Evolutionary conservation across 2,329 filamentous ascomycete genomes (phyloP).

Genomic region (Huntiella savannae): DNA sequence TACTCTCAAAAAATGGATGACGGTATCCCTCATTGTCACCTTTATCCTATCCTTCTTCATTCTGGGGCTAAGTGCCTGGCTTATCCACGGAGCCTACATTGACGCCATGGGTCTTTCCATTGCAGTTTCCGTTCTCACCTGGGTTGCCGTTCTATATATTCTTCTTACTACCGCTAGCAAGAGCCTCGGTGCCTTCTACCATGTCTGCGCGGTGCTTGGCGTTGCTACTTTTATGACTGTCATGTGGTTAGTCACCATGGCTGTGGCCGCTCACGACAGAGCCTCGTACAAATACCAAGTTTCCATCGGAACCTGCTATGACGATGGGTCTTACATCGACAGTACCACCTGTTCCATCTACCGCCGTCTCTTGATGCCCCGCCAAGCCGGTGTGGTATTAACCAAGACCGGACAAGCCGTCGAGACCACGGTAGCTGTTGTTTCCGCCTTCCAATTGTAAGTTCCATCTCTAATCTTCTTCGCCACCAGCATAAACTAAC

Average conservation of each 20-base stretch:
- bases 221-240: constrained; percentile 26
- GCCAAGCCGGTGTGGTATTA: constrained; percentile 17
- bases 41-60: constrained; percentile 24
- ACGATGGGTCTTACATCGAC: constrained; percentile 23
- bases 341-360: constrained; percentile 20
- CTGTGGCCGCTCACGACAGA: constrained; percentile 22
- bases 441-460: constrained; percentile 26
- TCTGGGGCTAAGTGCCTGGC: constrained; percentile 23
- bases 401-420: constrained; percentile 19
- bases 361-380: constrained; percentile 12
- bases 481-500: background rate
- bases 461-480: constrained; percentile 8
- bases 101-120: constrained; percentile 23
- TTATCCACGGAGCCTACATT: constrained; percentile 23
- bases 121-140: constrained; percentile 25
- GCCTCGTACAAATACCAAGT: constrained; percentile 19
- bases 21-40: constrained; percentile 22
- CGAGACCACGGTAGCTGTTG: constrained; percentile 23
- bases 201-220: constrained; percentile 25
- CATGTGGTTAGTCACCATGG: constrained; percentile 28
- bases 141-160: constrained; percentile 24
- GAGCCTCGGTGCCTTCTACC: constrained; percentile 20
- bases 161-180: constrained; percentile 23
- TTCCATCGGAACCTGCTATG: constrained; percentile 17
- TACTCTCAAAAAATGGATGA: constrained; percentile 25